phyloP scores from a whole-genome alignment of 352 stramenopile genomes.

The Globisporangium solare region DNA sequence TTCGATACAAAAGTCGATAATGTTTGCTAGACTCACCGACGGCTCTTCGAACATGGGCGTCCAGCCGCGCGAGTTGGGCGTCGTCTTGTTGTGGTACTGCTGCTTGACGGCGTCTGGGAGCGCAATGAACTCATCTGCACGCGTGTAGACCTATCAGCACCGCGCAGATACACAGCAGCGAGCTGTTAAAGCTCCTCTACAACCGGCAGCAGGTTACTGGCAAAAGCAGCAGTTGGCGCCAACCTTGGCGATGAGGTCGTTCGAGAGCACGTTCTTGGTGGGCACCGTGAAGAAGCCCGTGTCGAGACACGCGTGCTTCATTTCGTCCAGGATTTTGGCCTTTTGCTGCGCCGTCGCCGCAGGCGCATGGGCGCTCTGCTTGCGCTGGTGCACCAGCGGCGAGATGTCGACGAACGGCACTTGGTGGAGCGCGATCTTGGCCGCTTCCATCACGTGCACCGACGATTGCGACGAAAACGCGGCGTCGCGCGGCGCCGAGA shows the following conservation, averaged over 20 bases:
- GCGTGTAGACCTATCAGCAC: conserved; percentile 41
- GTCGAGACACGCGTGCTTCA: conserved; percentile 50
- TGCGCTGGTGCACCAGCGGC: conserved; percentile 35
- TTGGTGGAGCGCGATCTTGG: conserved; percentile 39
- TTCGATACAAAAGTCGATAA: too few relatives aligned
- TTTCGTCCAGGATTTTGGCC: conserved; percentile 41
- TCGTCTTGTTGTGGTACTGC: conserved; percentile 75
- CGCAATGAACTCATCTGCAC: conserved; percentile 63
- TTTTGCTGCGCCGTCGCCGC: conserved; percentile 26
- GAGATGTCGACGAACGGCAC: conserved; percentile 70
- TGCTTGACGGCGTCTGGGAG: conserved; percentile 57
- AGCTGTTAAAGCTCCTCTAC: neutral
- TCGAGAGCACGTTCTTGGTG: conserved; percentile 47
- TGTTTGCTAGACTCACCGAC: conserved; percentile 28
- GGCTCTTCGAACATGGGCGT: conserved; percentile 82
- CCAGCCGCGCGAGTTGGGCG: conserved; percentile 69
- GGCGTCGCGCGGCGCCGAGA: neutral
- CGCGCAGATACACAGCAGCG: neutral
- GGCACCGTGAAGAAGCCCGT: conserved; percentile 81
- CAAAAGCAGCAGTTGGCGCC: neutral
- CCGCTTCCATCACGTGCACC: conserved; percentile 37
- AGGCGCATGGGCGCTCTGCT: neutral
- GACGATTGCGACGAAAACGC: conserved; percentile 13
- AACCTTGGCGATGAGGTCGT: conserved; percentile 46
- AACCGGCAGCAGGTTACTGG: too few relatives aligned